A percentile compares a stretch with the other conserved stretches of the same genome.
These are phyloP conservation scores for Epicoccum nigrum DNA, from an alignment of 2,329 filamentous ascomycete genomes.

Conservation along the genomic window DNA sequence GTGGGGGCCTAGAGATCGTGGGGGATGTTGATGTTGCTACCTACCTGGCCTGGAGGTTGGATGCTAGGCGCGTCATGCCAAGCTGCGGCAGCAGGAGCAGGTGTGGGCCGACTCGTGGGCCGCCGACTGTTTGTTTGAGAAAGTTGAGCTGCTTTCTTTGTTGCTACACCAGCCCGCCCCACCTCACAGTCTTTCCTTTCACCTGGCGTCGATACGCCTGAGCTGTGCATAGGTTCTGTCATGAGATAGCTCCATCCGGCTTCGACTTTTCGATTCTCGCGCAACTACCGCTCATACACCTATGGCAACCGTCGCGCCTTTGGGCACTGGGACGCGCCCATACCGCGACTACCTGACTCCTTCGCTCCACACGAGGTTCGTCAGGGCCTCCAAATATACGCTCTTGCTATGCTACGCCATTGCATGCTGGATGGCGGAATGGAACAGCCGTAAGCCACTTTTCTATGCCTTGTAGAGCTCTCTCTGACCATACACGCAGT, in stretches of 20 bases:
- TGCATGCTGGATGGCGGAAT: conserved; percentile 71
- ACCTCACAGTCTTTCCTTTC: conserved; percentile 12
- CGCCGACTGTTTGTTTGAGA: conserved; percentile 37
- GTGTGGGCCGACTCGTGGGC: conserved; percentile 22
- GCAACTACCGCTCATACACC: conserved; percentile 28
- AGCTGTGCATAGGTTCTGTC: conserved; percentile 14
- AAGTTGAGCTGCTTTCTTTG: conserved; percentile 16
- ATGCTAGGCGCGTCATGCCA: conserved; percentile 27
- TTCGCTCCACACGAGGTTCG: conserved; percentile 84
- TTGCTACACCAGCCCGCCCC: conserved; percentile 13
- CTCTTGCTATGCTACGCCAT: conserved; percentile 75
- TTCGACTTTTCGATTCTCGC: neutral
- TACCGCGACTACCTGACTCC: conserved; percentile 94
- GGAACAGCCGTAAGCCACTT: conserved; percentile 65
- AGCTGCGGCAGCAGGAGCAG: conserved; percentile 18
- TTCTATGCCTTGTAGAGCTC: neutral
- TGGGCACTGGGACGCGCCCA: conserved; percentile 59
- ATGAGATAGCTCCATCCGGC: conserved; percentile 28
- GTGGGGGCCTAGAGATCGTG: conserved; percentile 13
- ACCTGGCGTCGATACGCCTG: conserved; percentile 14
- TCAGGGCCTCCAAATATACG: conserved; percentile 73
- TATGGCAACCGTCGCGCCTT: conserved; percentile 33
- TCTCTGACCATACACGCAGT: conserved; percentile 56
- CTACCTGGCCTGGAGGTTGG: conserved; percentile 41
- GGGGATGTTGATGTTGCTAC: conserved; percentile 24